Conservation (phyloP, 495 filamentous ascomycete species). For the Cryomyces antarcticus region DNA sequence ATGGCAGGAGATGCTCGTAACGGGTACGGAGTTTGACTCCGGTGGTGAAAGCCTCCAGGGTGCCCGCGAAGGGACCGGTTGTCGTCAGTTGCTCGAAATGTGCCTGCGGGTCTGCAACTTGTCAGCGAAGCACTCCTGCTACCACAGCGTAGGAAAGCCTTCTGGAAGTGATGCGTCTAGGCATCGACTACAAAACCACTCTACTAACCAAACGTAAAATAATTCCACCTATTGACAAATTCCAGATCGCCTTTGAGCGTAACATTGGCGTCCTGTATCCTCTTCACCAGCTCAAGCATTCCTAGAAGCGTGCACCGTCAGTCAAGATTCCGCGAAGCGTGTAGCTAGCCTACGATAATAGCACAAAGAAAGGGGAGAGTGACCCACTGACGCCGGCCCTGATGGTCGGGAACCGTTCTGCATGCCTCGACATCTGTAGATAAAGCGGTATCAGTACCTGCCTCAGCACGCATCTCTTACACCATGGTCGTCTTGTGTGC, state of each 20-base stretch:
- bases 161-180: too few relatives aligned
- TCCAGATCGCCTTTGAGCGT: constrained; percentile 27
- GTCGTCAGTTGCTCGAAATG: constrained; percentile 34
- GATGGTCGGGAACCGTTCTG: constrained; percentile 35
- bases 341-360: background rate
- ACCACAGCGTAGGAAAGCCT: too few relatives aligned
- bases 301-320: constrained; percentile 13
- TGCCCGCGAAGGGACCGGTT: constrained; percentile 37
- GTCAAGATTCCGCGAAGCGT: too few relatives aligned
- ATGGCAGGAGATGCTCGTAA: constrained; percentile 26
- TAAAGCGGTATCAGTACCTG: background rate
- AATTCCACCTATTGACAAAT: constrained; percentile 37
- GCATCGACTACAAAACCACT: too few relatives aligned
- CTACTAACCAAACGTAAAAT: constrained; percentile 19
- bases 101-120: constrained; percentile 8
- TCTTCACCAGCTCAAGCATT: constrained; percentile 27
- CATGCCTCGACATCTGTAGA: constrained; percentile 35
- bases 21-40: constrained; percentile 35
- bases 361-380: background rate
- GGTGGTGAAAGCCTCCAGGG: constrained; percentile 32
- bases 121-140: background rate
- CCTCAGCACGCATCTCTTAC: too few relatives aligned
- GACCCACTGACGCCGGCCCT: constrained; percentile 28
- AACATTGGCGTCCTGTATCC: constrained; percentile 22
- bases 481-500: too few relatives aligned